These are phyloP conservation scores for Dillenia suffruticosa DNA, from an alignment of 164 flowering plant species.

Conservation along the genomic window DNA sequence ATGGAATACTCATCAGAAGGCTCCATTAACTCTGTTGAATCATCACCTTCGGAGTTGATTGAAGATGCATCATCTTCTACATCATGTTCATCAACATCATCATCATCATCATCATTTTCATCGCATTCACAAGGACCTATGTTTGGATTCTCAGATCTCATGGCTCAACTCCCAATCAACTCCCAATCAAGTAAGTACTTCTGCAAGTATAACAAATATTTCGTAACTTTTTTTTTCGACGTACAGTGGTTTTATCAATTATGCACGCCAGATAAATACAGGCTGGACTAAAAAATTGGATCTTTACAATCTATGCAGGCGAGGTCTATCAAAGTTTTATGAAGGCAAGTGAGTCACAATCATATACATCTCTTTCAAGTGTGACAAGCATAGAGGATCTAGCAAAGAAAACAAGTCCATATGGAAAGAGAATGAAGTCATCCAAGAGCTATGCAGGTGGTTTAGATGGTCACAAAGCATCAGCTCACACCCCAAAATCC, in stretches of 20 bases:
- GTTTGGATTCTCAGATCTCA: constrained; percentile 66
- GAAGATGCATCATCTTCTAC: constrained; percentile 58
- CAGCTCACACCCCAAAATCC: constrained; percentile 28
- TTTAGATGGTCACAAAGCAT: constrained; percentile 10
- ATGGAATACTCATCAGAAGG: constrained; percentile 23
- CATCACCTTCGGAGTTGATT: constrained; percentile 35
- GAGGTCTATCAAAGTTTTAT: constrained; percentile 46
- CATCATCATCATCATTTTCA: constrained; percentile 23
- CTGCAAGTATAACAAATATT: too few species aligned
- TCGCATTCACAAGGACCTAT: constrained; percentile 47
- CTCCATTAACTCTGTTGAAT: constrained; percentile 24
- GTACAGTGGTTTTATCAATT: too few species aligned
- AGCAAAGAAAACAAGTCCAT: constrained; percentile 24
- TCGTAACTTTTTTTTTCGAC: too few species aligned
- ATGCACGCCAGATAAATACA: too few species aligned
- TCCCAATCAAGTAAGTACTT: constrained; percentile 72
- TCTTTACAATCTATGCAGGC: constrained; percentile 23
- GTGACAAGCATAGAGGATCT: constrained; percentile 45
- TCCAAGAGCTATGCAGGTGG: constrained; percentile 33
- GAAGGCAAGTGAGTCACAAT: constrained; percentile 49
- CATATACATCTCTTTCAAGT: constrained; percentile 37
- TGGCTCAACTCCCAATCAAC: constrained; percentile 77
- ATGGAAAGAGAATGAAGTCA: constrained; percentile 24
- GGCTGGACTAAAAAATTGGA: background rate
- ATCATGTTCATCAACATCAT: constrained; percentile 10